Conservation (phyloP, 805 yeast genomes). For the Lachancea kluyveri region DNA sequence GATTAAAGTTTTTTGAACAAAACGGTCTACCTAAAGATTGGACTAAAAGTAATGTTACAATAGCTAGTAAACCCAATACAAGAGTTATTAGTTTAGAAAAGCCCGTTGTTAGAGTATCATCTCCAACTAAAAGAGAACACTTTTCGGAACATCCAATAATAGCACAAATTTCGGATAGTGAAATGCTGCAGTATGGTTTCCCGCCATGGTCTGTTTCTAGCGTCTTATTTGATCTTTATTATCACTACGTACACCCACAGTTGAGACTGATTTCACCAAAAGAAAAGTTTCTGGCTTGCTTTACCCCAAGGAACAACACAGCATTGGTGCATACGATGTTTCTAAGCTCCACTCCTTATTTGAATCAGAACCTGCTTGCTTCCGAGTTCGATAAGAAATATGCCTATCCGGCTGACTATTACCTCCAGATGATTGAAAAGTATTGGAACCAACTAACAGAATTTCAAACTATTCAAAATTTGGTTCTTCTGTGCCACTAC, state of each 20-base stretch:
- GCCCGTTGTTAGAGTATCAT: too few species aligned
- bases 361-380: neutral
- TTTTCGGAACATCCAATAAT: too few species aligned
- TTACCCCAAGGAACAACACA: constrained; percentile 3
- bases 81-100: too few species aligned
- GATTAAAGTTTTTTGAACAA: too few species aligned
- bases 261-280: constrained; percentile 3
- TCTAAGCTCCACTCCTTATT: constrained; percentile 5
- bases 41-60: too few species aligned
- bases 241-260: constrained; percentile 5
- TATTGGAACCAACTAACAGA: constrained; percentile 6
- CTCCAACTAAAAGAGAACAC: too few species aligned
- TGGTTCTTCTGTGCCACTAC: constrained; percentile 3
- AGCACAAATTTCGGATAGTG: too few species aligned
- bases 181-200: constrained; percentile 3
- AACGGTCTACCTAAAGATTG: too few species aligned
- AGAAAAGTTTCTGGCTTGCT: neutral
- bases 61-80: too few species aligned
- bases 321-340: constrained; percentile 6
- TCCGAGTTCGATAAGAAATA: neutral
- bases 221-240: constrained; percentile 3
- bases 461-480: constrained; percentile 4
- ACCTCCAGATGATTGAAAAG: neutral
- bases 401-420: neutral
- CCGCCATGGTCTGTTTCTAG: constrained; percentile 4